Conservation (phyloP, 2,329 filamentous ascomycete species). For the Penicillium sp. region DNA sequence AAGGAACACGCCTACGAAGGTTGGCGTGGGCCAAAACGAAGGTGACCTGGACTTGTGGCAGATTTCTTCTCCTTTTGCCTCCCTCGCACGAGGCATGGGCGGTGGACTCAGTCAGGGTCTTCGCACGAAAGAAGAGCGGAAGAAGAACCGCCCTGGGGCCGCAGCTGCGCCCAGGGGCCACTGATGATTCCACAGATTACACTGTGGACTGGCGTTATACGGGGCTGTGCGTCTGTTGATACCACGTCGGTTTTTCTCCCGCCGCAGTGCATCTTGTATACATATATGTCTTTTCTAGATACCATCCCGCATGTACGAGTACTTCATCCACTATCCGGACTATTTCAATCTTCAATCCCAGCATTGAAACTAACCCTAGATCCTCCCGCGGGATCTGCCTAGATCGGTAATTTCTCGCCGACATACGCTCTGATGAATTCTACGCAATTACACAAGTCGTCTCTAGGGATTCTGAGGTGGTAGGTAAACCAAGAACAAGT, state of each 20-base stretch:
- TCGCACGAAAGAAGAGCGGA: slow-evolving; percentile 31
- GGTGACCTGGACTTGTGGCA: slow-evolving; percentile 39
- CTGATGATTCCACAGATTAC: slow-evolving; percentile 4
- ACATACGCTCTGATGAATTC: too few relatives aligned
- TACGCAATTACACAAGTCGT: too few relatives aligned
- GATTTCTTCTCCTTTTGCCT: slow-evolving; percentile 37
- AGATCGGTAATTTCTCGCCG: too few relatives aligned
- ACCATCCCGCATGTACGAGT: too few relatives aligned
- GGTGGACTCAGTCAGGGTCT: slow-evolving; percentile 44
- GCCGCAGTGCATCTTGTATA: too few relatives aligned
- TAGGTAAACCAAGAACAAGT: too few relatives aligned
- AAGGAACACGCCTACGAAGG: slow-evolving; percentile 11
- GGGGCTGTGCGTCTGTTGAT: slow-evolving; percentile 7
- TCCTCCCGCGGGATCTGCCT: too few relatives aligned
- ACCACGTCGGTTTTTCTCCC: slow-evolving; percentile 11
- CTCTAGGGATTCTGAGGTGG: too few relatives aligned
- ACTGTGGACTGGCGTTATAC: slow-evolving; percentile 1
- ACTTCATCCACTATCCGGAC: neutral
- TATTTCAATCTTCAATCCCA: too few relatives aligned
- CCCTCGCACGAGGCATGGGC: slow-evolving; percentile 43
- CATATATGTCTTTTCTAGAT: too few relatives aligned
- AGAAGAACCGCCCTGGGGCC: slow-evolving; percentile 24
- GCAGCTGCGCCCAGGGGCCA: slow-evolving; percentile 11
- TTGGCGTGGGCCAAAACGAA: slow-evolving; percentile 29
- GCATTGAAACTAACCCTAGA: too few relatives aligned